Evolutionary conservation across 2,329 filamentous ascomycete species (phyloP).

Genomic region (Sarocladium oryzae): DNA sequence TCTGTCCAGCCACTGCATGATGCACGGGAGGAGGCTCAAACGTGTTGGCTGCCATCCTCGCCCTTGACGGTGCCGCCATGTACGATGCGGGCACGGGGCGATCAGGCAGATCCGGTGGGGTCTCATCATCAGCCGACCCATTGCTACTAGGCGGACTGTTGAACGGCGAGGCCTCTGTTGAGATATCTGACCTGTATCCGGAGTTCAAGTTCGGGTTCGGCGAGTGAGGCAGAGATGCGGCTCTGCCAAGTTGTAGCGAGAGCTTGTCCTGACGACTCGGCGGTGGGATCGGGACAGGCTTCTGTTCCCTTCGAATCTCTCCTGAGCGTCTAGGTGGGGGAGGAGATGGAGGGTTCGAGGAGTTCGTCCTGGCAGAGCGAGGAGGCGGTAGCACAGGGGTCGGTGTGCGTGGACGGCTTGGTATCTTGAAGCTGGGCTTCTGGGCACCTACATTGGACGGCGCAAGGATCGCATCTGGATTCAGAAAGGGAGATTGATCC

Average conservation of each 20-base stretch:
- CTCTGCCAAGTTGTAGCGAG: background rate
- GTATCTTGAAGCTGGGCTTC: constrained; percentile 41
- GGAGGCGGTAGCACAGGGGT: constrained; percentile 28
- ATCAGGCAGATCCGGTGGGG: constrained; percentile 41
- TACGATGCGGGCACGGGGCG: constrained; percentile 40
- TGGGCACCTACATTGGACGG: constrained; percentile 35
- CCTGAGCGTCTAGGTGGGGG: constrained; percentile 58
- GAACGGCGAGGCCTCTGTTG: constrained; percentile 65
- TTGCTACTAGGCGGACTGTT: constrained; percentile 76
- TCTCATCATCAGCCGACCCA: constrained; percentile 43
- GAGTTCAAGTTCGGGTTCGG: background rate
- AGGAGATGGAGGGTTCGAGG: constrained; percentile 53
- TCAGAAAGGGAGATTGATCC: constrained; percentile 40
- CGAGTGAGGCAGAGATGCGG: background rate
- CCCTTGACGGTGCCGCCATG: constrained; percentile 16
- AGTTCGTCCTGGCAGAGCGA: constrained; percentile 39
- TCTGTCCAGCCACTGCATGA: constrained; percentile 36
- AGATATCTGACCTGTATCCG: constrained; percentile 15
- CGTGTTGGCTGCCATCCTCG: constrained; percentile 16
- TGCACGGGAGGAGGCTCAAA: constrained; percentile 51
- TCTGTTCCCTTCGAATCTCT: constrained; percentile 45
- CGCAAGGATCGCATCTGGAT: constrained; percentile 37
- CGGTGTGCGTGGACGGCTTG: constrained; percentile 51
- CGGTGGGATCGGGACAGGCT: constrained; percentile 17
- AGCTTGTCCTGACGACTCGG: background rate